Evolutionary conservation across 176 grass and related monocot species (phyloP).

Genomic region (barley (Hordeum vulgare)): DNA sequence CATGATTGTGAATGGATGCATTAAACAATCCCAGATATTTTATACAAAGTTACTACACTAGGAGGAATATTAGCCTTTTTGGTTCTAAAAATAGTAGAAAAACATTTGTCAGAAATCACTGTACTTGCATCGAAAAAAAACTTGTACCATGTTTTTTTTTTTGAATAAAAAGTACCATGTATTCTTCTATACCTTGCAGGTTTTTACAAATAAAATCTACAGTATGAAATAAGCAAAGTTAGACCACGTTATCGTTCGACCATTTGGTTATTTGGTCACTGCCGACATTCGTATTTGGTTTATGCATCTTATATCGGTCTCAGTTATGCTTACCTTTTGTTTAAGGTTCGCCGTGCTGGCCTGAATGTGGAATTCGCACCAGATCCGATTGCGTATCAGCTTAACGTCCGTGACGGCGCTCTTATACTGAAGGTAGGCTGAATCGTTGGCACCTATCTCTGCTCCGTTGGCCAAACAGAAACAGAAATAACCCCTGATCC

Average conservation of each 20-base stretch:
- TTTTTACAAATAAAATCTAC: background rate
- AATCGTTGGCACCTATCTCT: background rate
- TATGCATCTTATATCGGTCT: background rate
- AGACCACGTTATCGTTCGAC: background rate
- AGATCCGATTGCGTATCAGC: constrained; percentile 80
- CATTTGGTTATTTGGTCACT: background rate
- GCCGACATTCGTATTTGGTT: background rate
- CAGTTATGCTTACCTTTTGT: constrained; percentile 17
- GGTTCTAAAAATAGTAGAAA: background rate
- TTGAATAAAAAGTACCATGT: too few species aligned
- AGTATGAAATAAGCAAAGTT: background rate
- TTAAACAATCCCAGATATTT: background rate
- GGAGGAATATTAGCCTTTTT: background rate
- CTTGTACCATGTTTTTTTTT: background rate
- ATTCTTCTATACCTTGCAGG: background rate
- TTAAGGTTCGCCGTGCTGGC: constrained; percentile 60
- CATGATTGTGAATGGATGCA: background rate
- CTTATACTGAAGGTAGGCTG: constrained; percentile 66
- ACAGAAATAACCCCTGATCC: background rate
- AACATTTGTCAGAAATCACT: background rate
- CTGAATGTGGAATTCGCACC: constrained; percentile 89
- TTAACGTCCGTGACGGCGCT: constrained; percentile 84
- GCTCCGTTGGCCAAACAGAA: background rate
- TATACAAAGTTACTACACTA: background rate
- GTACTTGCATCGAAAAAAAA: background rate